Evolutionary conservation across 83 land plant species (phyloP).

Genomic region (Picea abies): DNA sequence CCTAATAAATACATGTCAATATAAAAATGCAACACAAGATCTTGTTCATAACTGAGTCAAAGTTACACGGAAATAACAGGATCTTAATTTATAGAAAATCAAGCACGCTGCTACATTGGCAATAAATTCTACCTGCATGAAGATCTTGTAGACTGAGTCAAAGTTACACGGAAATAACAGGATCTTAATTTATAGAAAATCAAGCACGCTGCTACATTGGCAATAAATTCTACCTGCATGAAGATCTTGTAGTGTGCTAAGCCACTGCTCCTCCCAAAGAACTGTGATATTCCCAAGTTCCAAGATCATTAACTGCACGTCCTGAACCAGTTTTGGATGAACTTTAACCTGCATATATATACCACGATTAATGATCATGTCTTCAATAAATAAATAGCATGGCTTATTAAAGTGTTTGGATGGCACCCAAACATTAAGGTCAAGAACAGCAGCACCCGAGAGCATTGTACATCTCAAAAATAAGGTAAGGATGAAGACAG

Average conservation of each 20-base stretch:
- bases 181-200: not conserved
- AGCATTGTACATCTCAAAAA: too few species aligned
- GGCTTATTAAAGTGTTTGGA: too few species aligned
- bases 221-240: constrained; percentile 69
- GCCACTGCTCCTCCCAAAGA: constrained; percentile 99
- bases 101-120: not conserved
- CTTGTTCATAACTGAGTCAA: not conserved
- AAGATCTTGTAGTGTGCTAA: constrained; percentile 98
- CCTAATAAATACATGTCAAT: not conserved
- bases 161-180: not conserved
- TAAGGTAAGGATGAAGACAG: too few species aligned
- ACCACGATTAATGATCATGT: too few species aligned
- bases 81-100: not conserved
- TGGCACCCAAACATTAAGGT: too few species aligned
- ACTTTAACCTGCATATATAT: constrained; percentile 62
- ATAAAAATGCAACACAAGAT: not conserved
- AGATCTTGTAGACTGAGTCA: constrained; percentile 99
- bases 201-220: not conserved
- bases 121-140: constrained; percentile 68
- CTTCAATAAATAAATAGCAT: too few species aligned
- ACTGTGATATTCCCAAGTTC: constrained; percentile 92
- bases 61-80: not conserved
- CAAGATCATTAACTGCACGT: constrained; percentile 82
- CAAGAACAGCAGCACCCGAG: too few species aligned
- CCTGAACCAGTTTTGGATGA: constrained; percentile 90